A percentile compares a stretch with the other conserved stretches of the same genome.
phyloP scores from a whole-genome alignment of 129 eudicot genomes.

The Saussurea involucrata region DNA sequence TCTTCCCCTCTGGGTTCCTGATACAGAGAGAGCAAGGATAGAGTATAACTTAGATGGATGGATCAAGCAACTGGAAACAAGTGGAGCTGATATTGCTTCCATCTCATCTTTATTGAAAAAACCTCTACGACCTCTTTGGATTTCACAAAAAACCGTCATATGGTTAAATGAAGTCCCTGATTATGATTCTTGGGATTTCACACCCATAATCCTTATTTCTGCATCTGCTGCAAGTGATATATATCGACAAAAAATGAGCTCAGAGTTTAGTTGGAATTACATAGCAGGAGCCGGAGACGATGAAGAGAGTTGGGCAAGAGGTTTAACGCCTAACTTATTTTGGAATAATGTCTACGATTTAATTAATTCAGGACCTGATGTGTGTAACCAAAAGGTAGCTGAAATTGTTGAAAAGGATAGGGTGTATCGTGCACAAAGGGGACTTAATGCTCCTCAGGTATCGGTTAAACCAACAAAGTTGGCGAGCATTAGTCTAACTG shows the following conservation, averaged over 20 bases:
- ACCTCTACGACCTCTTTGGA: conserved; percentile 91
- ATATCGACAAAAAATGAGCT: conserved; percentile 55
- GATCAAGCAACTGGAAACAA: conserved; percentile 54
- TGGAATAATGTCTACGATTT: conserved; percentile 80
- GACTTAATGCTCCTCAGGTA: conserved; percentile 74
- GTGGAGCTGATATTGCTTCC: conserved; percentile 88
- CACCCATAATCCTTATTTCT: conserved; percentile 92
- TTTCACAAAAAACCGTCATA: conserved; percentile 85
- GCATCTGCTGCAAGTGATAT: conserved; percentile 61
- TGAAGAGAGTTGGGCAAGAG: conserved; percentile 99
- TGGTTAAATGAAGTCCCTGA: conserved; percentile 98
- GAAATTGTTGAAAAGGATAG: conserved; percentile 82
- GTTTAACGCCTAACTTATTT: conserved; percentile 71
- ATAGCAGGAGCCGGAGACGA: conserved; percentile 98
- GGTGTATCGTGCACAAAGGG: conserved; percentile 77
- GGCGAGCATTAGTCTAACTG: conserved; percentile 14
- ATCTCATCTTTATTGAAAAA: conserved; percentile 55
- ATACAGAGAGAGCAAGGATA: conserved; percentile 56
- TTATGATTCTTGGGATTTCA: conserved; percentile 81
- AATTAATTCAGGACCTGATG: conserved; percentile 71
- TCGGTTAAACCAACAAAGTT: conserved; percentile 43
- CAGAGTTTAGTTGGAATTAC: conserved; percentile 92
- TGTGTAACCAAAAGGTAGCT: conserved; percentile 83
- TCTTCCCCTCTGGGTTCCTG: conserved; percentile 92
- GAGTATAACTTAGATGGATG: conserved; percentile 59